Evolutionary conservation across 805 yeast genomes (phyloP).

Genomic region (Candida ortonii): DNA sequence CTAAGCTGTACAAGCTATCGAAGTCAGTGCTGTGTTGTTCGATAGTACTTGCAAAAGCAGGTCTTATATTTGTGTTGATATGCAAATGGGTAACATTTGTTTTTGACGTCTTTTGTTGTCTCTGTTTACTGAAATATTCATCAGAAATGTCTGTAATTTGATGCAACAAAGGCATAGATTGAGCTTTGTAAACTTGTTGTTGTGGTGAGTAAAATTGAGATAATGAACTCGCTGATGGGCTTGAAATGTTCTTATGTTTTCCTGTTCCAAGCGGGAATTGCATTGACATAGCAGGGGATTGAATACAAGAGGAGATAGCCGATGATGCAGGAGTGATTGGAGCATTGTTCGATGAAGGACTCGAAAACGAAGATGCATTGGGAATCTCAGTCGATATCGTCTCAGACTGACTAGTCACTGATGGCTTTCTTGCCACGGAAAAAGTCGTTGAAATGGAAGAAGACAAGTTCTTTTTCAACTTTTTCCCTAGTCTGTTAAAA

Average conservation of each 20-base stretch:
- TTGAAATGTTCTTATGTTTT: neutral
- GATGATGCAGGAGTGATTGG: slow-evolving; percentile 10
- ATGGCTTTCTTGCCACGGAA: slow-evolving; percentile 8
- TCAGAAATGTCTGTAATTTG: slow-evolving; percentile 24
- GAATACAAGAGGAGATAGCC: slow-evolving; percentile 6
- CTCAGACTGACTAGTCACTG: slow-evolving; percentile 4
- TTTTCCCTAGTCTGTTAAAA: slow-evolving; percentile 14
- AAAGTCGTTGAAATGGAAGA: slow-evolving; percentile 9
- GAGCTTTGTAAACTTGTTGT: slow-evolving; percentile 5
- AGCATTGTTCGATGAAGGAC: slow-evolving; percentile 8
- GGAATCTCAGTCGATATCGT: slow-evolving; percentile 5
- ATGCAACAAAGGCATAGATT: slow-evolving; percentile 11
- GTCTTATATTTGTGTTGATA: slow-evolving; percentile 1
- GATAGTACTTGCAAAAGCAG: too few relatives aligned
- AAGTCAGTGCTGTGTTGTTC: slow-evolving; percentile 7
- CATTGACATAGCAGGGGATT: slow-evolving; percentile 1
- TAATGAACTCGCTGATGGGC: neutral
- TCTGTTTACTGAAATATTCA: slow-evolving; percentile 25
- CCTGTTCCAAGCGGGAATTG: too few relatives aligned
- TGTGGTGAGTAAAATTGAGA: too few relatives aligned
- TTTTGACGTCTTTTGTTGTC: slow-evolving; percentile 5
- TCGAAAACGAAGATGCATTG: slow-evolving; percentile 10
- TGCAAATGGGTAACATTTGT: slow-evolving; percentile 1
- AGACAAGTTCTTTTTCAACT: slow-evolving; percentile 12
- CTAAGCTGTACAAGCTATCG: slow-evolving; percentile 19